Base-by-base conservation (phyloP, 1,284 basidiomycete species). In the Chalciporus sp. region DNA sequence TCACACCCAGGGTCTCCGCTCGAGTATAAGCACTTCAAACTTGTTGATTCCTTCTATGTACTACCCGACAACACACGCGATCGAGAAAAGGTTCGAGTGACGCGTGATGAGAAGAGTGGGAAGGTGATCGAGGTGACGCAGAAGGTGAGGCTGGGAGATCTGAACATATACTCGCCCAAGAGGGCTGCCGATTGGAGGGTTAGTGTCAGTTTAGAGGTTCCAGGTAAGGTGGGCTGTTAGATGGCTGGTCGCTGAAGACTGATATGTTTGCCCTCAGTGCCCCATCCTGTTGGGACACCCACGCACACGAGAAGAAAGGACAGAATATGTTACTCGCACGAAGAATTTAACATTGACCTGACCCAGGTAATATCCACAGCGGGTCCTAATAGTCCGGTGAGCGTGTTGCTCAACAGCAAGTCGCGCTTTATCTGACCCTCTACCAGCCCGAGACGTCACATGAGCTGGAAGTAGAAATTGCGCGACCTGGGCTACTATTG, bases 261-360 rank as follows among this genome's bases (percentile, higher is more conserved):
- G 23, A 58, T 41, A n/a, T 11, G 9, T 1, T 26, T 31, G 45
- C 41, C 26, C 16, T 35, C 57, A 90, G 87, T 82, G 10, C 58
- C 75, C 2, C 85, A 84, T 61, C 87, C 88, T 0, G 58, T 83
- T 51, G 87, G 87, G 4, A 68, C 77, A 4, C 73, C 85, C 0
- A 77, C 77, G 2, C 75, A 81, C 59, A 80, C 81, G 28, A 83
- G 92, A 57, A 81, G 82, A 74, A 99, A 97, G 75, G 94, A 99
- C 71, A 81, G 97, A 35, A 79, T 98, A 65, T 92, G 91, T 61
- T 99, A 99, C 70, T 76, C 86, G 2, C 95, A 98, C 72, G 94
- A 98, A 73, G 86, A 95, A 58, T 94, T 94, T 69, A 82, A 82
- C 61, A 89, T 99, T 58, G 96, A 99, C 73, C 79, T 99, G 44